Conservation (phyloP, 345 rosid species). For the Eucalyptus marginata region DNA sequence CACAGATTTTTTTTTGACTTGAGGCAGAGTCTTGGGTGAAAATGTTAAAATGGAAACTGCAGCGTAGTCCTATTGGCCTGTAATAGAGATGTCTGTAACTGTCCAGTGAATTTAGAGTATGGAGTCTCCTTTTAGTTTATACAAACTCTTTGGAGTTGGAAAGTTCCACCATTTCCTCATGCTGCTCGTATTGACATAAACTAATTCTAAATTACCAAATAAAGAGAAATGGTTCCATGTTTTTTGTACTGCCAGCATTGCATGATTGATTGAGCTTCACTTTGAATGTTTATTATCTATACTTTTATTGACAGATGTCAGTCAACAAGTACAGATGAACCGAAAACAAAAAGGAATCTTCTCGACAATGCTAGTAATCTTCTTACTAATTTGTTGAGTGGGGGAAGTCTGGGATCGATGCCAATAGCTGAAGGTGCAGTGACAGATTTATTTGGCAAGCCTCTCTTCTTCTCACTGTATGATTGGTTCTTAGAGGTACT, state of each 20-base stretch:
- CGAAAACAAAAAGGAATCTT: slow-evolving; percentile 40
- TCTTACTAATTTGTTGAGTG: slow-evolving; percentile 71
- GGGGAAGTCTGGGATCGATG: slow-evolving; percentile 73
- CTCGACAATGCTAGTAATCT: slow-evolving; percentile 85
- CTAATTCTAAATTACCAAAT: not conserved
- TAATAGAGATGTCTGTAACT: not conserved
- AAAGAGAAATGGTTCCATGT: not conserved
- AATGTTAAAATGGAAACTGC: not conserved
- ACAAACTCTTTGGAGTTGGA: not conserved
- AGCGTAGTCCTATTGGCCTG: not conserved
- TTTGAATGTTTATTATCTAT: not conserved
- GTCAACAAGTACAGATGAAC: slow-evolving; percentile 40
- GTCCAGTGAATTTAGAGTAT: not conserved
- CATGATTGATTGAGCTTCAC: not conserved
- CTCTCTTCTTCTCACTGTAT: slow-evolving; percentile 72
- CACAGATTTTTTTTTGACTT: not conserved
- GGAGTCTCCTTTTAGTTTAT: not conserved
- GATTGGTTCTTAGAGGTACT: slow-evolving; percentile 92
- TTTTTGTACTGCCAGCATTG: not conserved
- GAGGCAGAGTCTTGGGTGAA: not conserved
- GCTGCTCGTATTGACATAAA: not conserved
- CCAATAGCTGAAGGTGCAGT: slow-evolving; percentile 91
- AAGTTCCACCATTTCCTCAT: not conserved
- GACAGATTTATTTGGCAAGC: slow-evolving; percentile 77
- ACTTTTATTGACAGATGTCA: slow-evolving; percentile 40